Evolutionary conservation across 768 basidiomycete species (phyloP).

Genomic region (Ramaria sp.): DNA sequence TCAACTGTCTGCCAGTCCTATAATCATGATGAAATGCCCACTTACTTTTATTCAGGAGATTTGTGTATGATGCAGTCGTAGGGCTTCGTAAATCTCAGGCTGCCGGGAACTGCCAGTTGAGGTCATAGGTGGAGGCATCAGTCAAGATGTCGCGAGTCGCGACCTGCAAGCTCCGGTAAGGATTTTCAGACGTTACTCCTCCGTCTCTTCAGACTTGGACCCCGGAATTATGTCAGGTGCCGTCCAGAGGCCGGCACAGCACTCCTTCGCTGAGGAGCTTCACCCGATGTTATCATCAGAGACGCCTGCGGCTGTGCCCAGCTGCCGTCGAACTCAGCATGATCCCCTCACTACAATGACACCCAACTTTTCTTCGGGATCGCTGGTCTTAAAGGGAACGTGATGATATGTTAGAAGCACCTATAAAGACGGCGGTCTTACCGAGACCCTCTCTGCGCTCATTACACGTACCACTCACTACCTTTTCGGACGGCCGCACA

Average conservation of each 20-base stretch:
- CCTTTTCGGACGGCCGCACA: not conserved
- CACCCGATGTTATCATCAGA: not conserved
- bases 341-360: not conserved
- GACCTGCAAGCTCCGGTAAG: not conserved
- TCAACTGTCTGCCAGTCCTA: not conserved
- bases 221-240: not conserved
- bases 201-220: not conserved
- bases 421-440: not conserved
- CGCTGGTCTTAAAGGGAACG: not conserved
- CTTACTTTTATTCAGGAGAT: not conserved
- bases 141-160: no score
- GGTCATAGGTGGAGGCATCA: no score
- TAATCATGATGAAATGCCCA: no score
- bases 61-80: not conserved
- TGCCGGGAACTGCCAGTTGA: not conserved
- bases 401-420: not conserved
- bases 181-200: not conserved
- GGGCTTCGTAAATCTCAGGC: not conserved
- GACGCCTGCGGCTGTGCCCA: slow-evolving; percentile 1
- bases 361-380: not conserved
- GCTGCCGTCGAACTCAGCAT: not conserved
- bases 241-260: not conserved
- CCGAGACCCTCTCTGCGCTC: not conserved
- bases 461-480: not conserved
- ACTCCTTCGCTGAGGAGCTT: not conserved